Evolutionary conservation across 202 grass and related monocot genomes (phyloP).

Genomic region (Zoysia matrella): DNA sequence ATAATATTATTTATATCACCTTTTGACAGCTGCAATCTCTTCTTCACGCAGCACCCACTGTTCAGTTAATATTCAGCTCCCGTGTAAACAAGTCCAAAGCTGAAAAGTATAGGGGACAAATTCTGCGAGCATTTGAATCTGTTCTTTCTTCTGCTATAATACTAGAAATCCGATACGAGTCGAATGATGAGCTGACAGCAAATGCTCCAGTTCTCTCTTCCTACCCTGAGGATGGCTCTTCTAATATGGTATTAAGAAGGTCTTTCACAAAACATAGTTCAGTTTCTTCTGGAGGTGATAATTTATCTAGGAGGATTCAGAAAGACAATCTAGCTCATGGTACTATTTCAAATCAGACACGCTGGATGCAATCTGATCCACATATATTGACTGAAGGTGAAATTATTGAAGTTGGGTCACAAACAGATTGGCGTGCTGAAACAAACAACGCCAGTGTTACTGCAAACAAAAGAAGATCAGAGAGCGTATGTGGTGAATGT

Average conservation of each 20-base stretch:
- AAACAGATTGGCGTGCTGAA: constrained; percentile 45
- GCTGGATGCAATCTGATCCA: constrained; percentile 81
- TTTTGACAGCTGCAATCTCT: constrained; percentile 46
- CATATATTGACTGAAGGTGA: constrained; percentile 96
- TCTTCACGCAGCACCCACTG: constrained; percentile 70
- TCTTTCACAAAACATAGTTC: constrained; percentile 69
- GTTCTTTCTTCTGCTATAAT: constrained; percentile 79
- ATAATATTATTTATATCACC: constrained; percentile 19
- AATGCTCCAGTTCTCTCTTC: constrained; percentile 48
- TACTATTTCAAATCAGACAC: constrained; percentile 53
- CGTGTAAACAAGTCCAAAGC: constrained; percentile 75
- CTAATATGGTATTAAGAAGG: constrained; percentile 60
- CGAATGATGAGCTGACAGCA: constrained; percentile 45
- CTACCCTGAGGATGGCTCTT: constrained; percentile 45
- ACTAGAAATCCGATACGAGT: constrained; percentile 88
- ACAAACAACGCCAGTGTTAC: constrained; percentile 26
- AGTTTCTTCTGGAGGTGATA: constrained; percentile 60
- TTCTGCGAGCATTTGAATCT: constrained; percentile 91
- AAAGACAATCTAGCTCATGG: constrained; percentile 40
- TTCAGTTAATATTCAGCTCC: constrained; percentile 78
- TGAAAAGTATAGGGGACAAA: constrained; percentile 80
- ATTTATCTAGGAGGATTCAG: constrained; percentile 56
- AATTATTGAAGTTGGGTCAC: constrained; percentile 70
- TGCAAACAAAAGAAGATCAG: constrained; percentile 45
- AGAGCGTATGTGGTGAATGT: constrained; percentile 45